Conservation (phyloP, 208 protist genomes). For the Crithidia bombi region DNA sequence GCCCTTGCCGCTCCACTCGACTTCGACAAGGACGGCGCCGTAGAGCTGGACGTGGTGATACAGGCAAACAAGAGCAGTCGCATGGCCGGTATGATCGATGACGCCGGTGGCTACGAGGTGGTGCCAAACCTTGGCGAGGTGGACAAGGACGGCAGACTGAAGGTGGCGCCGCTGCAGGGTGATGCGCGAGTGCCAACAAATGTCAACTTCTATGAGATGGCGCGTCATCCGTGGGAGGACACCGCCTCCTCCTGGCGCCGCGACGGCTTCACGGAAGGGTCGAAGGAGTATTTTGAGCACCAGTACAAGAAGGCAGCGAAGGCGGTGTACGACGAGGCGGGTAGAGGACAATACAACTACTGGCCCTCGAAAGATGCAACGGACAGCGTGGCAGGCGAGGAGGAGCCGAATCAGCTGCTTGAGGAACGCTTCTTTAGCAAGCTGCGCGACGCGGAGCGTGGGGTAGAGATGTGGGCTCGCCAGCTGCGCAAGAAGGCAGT, state of each 20-base stretch:
- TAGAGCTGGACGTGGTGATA: conserved; percentile 53
- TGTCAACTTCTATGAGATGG: conserved; percentile 94
- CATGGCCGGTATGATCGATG: conserved; percentile 83
- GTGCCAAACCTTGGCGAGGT: conserved; percentile 71
- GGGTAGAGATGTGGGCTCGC: conserved; percentile 83
- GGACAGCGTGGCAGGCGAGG: conserved; percentile 59
- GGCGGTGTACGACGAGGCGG: conserved; percentile 78
- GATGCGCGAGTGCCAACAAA: conserved; percentile 86
- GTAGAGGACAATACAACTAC: conserved; percentile 71
- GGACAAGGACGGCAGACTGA: conserved; percentile 48
- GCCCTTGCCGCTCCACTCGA: conserved; percentile 51
- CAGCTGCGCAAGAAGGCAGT: conserved; percentile 70
- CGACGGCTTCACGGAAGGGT: conserved; percentile 90
- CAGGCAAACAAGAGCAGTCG: conserved; percentile 67
- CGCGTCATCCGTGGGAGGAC: conserved; percentile 90
- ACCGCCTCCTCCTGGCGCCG: conserved; percentile 78
- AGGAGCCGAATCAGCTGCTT: conserved; percentile 59
- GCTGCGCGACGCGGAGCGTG: conserved; percentile 54
- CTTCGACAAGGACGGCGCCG: conserved; percentile 66
- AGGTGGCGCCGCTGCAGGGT: conserved; percentile 50
- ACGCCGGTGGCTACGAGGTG: conserved; percentile 82
- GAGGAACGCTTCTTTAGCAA: conserved; percentile 76
- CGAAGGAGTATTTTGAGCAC: conserved; percentile 82
- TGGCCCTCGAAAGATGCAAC: conserved; percentile 76
- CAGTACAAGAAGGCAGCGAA: conserved; percentile 86